A percentile compares a stretch with the other conserved stretches of the same genome.
Evolutionary conservation across 352 stramenopile species (phyloP).

Genomic region (Pythium graminicola): DNA sequence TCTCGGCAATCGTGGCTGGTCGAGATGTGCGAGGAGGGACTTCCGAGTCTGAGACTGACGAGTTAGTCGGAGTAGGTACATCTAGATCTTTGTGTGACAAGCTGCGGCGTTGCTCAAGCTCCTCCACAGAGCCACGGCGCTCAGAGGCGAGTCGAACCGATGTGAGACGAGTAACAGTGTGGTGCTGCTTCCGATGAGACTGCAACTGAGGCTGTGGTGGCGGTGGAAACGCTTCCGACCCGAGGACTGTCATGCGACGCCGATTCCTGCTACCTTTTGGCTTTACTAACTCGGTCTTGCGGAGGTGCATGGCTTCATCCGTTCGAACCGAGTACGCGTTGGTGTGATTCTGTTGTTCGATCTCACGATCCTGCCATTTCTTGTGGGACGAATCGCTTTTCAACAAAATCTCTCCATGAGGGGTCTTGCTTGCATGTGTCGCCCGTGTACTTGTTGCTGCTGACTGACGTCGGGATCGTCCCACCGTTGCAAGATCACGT

Average conservation of each 20-base stretch:
- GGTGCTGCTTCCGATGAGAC: too few relatives aligned
- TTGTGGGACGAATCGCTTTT: constrained; percentile 12
- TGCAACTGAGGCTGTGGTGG: constrained; percentile 4
- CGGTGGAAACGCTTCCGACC: constrained; percentile 5
- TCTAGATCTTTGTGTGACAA: background rate
- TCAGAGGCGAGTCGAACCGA: too few relatives aligned
- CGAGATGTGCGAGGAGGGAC: background rate
- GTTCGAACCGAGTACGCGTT: background rate
- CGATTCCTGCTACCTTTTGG: background rate
- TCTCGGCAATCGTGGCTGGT: background rate
- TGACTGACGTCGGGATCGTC: constrained; percentile 3
- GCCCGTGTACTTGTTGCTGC: constrained; percentile 5
- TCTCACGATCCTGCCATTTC: constrained; percentile 16
- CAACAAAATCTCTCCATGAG: constrained; percentile 22
- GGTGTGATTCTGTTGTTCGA: constrained; percentile 7
- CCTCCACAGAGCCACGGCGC: too few relatives aligned
- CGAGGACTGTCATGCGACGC: constrained; percentile 15
- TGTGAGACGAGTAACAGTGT: background rate
- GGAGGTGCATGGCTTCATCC: background rate
- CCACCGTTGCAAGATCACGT: constrained; percentile 2
- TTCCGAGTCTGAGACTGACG: background rate
- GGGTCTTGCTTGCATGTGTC: constrained; percentile 8
- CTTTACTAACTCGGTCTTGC: constrained; percentile 1
- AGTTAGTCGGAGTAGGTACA: background rate
- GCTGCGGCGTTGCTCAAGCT: background rate